Evolutionary conservation across 1,284 basidiomycete genomes (phyloP), one percentile per base, ranked within the genome.

Genomic region (Tilletia horrida): DNA sequence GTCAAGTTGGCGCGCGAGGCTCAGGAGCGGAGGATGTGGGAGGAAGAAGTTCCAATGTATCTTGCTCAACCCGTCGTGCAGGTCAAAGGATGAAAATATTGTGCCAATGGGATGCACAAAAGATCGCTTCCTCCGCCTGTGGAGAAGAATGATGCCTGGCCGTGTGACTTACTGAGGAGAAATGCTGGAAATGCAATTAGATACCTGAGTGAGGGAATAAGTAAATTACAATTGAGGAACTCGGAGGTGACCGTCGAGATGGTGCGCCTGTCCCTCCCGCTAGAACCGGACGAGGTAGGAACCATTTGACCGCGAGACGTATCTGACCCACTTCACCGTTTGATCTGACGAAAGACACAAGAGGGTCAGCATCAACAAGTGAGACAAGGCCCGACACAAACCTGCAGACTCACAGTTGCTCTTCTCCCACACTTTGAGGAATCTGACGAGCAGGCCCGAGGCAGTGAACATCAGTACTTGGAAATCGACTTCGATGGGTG

Each of bases 361-460:
- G 21, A 14, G 55, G 31, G 21, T 40, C 35, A 40, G 45, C n/a
- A 45, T 27, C 48, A 27, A 27, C 3, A 50, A 27, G 48, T 3
- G n/a, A 14, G 48, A 14, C n/a, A 14, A 6, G 23, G 21, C 8
- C 18, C 35, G n/a, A n/a, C n/a, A n/a, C n/a, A n/a, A n/a, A n/a
- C n/a, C n/a, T n/a, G n/a, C n/a, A 8, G 7, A 64, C 63, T 47
- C 47, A 64, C 63, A 97, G 76, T 89, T 91, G 81, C 86, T 88
- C 86, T 93, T 96, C 85, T 98, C 96, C 77, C 96, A 97, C 27
- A 99, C 94, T 83, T 97, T 98, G 79, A 99, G 84, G 86, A 97
- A 99, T 61, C 95, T 88, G 18, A 99, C 96, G 64, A 96, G 89
- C 75, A 99, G 83, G 0, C 96, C 96, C 8, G 93, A 97, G 4